Conservation (phyloP, 1,284 basidiomycete species). For the Apiotrichum gracile region DNA sequence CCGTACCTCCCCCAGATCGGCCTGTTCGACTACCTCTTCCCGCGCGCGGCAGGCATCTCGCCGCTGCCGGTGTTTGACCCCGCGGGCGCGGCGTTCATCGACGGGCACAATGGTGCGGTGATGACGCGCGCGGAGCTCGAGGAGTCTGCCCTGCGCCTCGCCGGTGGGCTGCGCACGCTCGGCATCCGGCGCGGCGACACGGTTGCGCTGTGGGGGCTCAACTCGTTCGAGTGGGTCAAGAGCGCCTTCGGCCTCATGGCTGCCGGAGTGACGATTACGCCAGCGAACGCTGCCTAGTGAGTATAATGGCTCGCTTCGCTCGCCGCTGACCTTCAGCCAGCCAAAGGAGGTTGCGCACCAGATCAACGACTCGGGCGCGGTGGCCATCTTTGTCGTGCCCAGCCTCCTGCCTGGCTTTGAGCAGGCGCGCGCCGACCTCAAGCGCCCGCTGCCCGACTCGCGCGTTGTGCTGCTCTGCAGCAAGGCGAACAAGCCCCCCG, state of each 20-base stretch:
- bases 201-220: slow-evolving; percentile 46
- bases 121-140: slow-evolving; percentile 57
- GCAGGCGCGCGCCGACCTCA: slow-evolving; percentile 22
- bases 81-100: slow-evolving; percentile 57
- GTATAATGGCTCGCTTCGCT: slow-evolving; percentile 15
- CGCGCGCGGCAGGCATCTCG: background rate
- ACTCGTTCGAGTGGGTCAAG: slow-evolving; percentile 60
- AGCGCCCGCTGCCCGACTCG: background rate
- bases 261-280: slow-evolving; percentile 28
- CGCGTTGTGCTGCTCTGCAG: too few relatives aligned
- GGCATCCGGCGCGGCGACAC: slow-evolving; percentile 30
- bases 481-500: slow-evolving; percentile 7
- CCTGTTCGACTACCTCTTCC: slow-evolving; percentile 1
- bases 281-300: slow-evolving; percentile 38
- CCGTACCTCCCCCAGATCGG: slow-evolving; percentile 30
- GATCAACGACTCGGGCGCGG: slow-evolving; percentile 53
- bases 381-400: slow-evolving; percentile 55
- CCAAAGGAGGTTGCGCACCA: slow-evolving; percentile 42
- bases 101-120: slow-evolving; percentile 56
- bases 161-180: slow-evolving; percentile 49
- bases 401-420: slow-evolving; percentile 47
- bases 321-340: slow-evolving; percentile 12
- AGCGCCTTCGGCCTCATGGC: slow-evolving; percentile 54
- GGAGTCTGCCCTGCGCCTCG: slow-evolving; percentile 55
- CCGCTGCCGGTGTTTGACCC: slow-evolving; percentile 25